Evolutionary conservation across 768 basidiomycete species (phyloP).

Genomic region (Pleurotus platypus): DNA sequence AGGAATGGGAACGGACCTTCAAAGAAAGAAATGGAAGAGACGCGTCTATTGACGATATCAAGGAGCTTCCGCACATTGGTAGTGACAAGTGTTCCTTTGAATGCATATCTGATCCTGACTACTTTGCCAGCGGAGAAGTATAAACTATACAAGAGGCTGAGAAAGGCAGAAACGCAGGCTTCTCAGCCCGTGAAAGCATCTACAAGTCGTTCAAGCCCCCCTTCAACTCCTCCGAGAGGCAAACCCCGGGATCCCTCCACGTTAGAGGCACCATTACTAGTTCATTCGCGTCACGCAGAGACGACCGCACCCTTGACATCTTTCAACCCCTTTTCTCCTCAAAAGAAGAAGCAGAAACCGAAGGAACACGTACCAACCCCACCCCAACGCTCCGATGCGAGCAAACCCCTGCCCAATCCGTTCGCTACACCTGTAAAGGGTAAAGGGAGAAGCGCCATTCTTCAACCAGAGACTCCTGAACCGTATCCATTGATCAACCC

Average conservation of each 20-base stretch:
- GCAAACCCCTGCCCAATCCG: constrained; percentile 31
- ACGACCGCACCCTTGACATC: constrained; percentile 48
- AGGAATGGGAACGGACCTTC: constrained; percentile 75
- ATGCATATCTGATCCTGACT: constrained; percentile 8
- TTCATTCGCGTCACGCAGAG: constrained; percentile 44
- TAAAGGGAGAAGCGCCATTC: constrained; percentile 20
- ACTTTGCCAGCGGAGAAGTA: constrained; percentile 64
- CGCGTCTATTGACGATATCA: constrained; percentile 72
- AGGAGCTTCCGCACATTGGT: constrained; percentile 60
- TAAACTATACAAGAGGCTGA: constrained; percentile 75
- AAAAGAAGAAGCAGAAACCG: constrained; percentile 48
- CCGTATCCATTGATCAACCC: constrained; percentile 34
- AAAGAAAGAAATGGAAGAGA: constrained; percentile 48
- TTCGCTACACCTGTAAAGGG: constrained; percentile 40
- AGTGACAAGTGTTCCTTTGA: constrained; percentile 17
- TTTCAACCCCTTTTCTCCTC: constrained; percentile 79
- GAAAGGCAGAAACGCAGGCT: constrained; percentile 36
- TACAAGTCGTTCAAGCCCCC: constrained; percentile 19
- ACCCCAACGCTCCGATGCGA: constrained; percentile 15
- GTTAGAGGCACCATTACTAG: constrained; percentile 24
- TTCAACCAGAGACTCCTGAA: constrained; percentile 25
- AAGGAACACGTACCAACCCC: constrained; percentile 15
- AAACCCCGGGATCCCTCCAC: constrained; percentile 25
- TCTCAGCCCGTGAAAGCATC: constrained; percentile 12
- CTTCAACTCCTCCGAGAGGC: constrained; percentile 35